Evolutionary conservation across 2,329 filamentous ascomycete species (phyloP).

Genomic region (Fusarium sp.): DNA sequence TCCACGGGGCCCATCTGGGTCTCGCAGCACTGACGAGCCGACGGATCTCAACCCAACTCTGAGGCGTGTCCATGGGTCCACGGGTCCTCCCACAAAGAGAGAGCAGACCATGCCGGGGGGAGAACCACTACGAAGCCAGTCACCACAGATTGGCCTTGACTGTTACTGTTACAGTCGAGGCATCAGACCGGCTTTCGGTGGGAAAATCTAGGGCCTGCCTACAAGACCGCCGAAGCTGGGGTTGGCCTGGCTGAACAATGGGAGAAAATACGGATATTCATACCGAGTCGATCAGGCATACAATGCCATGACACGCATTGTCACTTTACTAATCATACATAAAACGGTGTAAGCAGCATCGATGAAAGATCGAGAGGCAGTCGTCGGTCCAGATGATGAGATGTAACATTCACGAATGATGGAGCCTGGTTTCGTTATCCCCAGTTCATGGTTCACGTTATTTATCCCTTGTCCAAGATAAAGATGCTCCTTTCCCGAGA

Average conservation of each 20-base stretch:
- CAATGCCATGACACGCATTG: background rate
- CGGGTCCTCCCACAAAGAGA: constrained; percentile 44
- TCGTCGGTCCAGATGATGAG: background rate
- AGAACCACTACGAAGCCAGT: constrained; percentile 30
- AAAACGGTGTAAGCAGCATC: constrained; percentile 13
- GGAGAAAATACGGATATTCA: background rate
- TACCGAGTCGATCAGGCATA: background rate
- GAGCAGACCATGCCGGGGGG: constrained; percentile 34
- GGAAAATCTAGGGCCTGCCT: constrained; percentile 12
- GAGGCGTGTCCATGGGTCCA: constrained; percentile 48
- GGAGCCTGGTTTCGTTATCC: constrained; percentile 5
- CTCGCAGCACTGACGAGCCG: constrained; percentile 54
- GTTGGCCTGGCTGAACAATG: background rate
- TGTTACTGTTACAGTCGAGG: constrained; percentile 10
- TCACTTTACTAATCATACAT: background rate
- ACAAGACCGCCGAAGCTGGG: constrained; percentile 3
- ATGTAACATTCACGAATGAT: constrained; percentile 1
- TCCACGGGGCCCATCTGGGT: constrained; percentile 53
- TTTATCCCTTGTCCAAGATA: constrained; percentile 14
- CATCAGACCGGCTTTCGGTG: constrained; percentile 20
- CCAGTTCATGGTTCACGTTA: background rate
- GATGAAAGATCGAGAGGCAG: background rate
- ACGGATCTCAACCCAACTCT: constrained; percentile 53
- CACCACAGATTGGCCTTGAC: constrained; percentile 23
- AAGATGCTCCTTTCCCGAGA: constrained; percentile 8